Percentiles rank a stretch among this genome's conserved stretches.
Evolutionary conservation across 257 asterid species (phyloP).

Genomic region (Gentiana macrophylla): DNA sequence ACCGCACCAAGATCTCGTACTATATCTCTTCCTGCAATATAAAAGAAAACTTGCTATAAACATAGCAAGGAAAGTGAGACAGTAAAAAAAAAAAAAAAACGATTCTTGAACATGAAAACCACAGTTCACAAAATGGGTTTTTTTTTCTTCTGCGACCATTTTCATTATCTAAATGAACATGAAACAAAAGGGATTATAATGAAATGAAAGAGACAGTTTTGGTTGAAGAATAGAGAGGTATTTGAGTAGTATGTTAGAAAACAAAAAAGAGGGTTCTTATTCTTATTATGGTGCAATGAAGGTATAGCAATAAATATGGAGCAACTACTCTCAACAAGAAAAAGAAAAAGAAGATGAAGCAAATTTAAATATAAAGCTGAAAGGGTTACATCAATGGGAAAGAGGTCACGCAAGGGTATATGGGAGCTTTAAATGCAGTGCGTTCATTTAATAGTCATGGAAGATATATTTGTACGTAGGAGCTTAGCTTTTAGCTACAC

Average conservation of each 20-base stretch:
- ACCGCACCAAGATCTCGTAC: constrained; percentile 33
- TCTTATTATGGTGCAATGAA: constrained; percentile 11
- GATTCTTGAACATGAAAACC: too few relatives aligned
- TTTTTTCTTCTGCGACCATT: too few relatives aligned
- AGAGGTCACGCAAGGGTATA: constrained; percentile 3
- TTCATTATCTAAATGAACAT: too few relatives aligned
- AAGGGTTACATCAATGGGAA: constrained; percentile 9
- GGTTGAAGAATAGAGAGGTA: neutral
- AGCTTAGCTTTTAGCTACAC: too few relatives aligned
- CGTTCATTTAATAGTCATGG: too few relatives aligned
- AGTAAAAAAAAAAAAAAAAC: neutral
- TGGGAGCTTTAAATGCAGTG: constrained; percentile 6
- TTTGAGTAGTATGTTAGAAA: constrained; percentile 2
- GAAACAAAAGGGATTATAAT: too few relatives aligned
- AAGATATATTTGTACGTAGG: too few relatives aligned
- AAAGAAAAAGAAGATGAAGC: constrained; percentile 25
- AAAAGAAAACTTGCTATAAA: too few relatives aligned
- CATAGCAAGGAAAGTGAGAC: neutral
- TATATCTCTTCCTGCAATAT: neutral
- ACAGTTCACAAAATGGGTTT: too few relatives aligned
- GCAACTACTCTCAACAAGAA: constrained; percentile 17
- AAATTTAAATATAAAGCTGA: constrained; percentile 1
- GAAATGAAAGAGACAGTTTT: constrained; percentile 7
- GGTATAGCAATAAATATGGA: constrained; percentile 19
- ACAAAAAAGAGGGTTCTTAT: neutral